Conservation (phyloP, 139 green algal genomes). For the Closterium sp. region DNA sequence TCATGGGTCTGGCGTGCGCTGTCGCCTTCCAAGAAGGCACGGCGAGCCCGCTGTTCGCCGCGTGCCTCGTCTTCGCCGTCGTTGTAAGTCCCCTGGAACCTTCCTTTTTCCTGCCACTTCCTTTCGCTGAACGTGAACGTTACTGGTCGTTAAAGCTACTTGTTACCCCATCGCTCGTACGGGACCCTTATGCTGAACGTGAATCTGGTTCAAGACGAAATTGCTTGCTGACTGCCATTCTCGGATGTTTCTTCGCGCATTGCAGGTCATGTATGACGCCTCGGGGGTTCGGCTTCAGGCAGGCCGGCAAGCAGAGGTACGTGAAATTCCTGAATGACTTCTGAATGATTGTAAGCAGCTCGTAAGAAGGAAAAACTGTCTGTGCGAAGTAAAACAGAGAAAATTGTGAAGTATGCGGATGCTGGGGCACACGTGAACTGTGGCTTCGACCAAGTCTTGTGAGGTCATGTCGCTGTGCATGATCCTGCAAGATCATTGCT, state of each 20-base stretch:
- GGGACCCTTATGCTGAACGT: too few species aligned
- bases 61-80: slow-evolving; percentile 79
- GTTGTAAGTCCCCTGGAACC: slow-evolving; percentile 64
- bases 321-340: background rate
- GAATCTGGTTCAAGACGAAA: background rate
- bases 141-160: too few species aligned
- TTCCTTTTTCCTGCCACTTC: background rate
- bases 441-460: too few species aligned
- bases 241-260: slow-evolving; percentile 45
- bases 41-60: slow-evolving; percentile 78
- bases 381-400: too few species aligned
- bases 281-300: slow-evolving; percentile 92
- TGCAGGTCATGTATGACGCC: slow-evolving; percentile 98
- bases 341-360: too few species aligned
- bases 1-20: slow-evolving; percentile 80
- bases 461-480: too few species aligned
- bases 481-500: too few species aligned
- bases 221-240: background rate
- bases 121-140: too few species aligned
- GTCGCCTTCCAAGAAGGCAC: slow-evolving; percentile 82
- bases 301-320: slow-evolving; percentile 87
- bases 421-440: too few species aligned
- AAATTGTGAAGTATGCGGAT: too few species aligned
- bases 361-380: too few species aligned
- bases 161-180: too few species aligned